Conservation (phyloP, 2,329 filamentous ascomycete genomes). For the Fusarium sp. region DNA sequence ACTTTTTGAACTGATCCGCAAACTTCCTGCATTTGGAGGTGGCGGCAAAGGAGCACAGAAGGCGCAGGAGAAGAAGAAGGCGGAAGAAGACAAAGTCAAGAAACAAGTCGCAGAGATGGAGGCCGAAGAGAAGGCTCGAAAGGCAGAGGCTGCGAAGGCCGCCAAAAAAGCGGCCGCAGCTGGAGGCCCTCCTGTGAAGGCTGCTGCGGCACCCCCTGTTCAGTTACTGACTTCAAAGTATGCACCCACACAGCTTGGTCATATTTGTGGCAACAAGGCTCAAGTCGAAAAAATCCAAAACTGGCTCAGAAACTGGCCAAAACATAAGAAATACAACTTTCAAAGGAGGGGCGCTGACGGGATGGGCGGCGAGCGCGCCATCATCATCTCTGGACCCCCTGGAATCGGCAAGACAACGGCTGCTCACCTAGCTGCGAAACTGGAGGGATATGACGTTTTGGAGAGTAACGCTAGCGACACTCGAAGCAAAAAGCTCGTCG, state of each 20-base stretch:
- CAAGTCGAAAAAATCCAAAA: constrained; percentile 88
- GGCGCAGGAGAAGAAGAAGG: constrained; percentile 83
- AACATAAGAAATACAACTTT: constrained; percentile 82
- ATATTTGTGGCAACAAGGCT: constrained; percentile 95
- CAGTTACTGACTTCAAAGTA: constrained; percentile 96
- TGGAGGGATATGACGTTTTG: constrained; percentile 92
- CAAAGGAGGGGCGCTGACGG: constrained; percentile 86
- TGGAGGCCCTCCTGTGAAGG: constrained; percentile 38
- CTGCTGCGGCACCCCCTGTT: constrained; percentile 61
- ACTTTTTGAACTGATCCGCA: constrained; percentile 84
- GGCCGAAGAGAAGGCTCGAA: constrained; percentile 74
- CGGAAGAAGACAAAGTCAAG: constrained; percentile 84
- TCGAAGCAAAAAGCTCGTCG: constrained; percentile 94
- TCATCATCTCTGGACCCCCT: constrained; percentile 94
- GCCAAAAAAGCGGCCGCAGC: constrained; percentile 54
- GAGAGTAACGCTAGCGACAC: constrained; percentile 97
- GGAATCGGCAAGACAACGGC: constrained; percentile 98
- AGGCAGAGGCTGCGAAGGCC: constrained; percentile 62
- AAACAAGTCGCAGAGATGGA: constrained; percentile 88
- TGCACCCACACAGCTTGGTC: constrained; percentile 82
- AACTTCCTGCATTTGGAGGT: constrained; percentile 86
- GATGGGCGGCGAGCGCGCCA: constrained; percentile 82
- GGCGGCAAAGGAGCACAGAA: constrained; percentile 88
- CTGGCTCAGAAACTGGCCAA: constrained; percentile 87
- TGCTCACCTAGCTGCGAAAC: constrained; percentile 90